Conservation (phyloP, 805 yeast genomes). For the Scheffersomyces ergatensis region DNA sequence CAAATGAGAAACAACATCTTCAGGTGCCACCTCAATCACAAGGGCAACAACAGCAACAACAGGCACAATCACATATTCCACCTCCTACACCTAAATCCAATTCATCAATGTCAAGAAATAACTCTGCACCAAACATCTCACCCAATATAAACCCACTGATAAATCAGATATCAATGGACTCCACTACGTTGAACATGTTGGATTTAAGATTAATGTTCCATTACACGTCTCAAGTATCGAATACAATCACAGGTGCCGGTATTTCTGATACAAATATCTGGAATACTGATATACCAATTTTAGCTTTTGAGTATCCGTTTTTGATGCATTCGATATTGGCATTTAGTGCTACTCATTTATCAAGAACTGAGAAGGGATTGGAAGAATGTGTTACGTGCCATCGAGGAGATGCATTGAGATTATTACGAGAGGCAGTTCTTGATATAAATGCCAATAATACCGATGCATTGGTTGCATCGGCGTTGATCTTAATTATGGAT, state of each 20-base stretch:
- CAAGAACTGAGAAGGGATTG: conserved; percentile 70
- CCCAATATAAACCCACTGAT: conserved; percentile 14
- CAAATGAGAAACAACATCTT: background rate
- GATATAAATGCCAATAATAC: conserved; percentile 82
- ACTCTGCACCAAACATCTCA: conserved; percentile 14
- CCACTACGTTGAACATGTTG: conserved; percentile 53
- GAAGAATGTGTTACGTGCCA: conserved; percentile 83
- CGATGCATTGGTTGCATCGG: conserved; percentile 91
- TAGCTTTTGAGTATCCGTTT: conserved; percentile 86
- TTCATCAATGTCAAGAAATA: background rate
- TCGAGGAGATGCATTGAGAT: conserved; percentile 79
- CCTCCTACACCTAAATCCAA: background rate
- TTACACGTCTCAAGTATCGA: conserved; percentile 80
- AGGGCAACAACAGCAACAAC: background rate
- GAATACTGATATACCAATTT: conserved; percentile 82
- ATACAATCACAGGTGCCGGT: conserved; percentile 87
- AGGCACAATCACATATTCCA: conserved; percentile 3
- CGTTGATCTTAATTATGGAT: conserved; percentile 86
- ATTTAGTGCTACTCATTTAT: conserved; percentile 87
- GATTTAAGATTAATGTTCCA: conserved; percentile 85
- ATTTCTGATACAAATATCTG: conserved; percentile 83
- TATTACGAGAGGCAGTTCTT: conserved; percentile 81
- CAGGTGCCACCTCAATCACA: background rate
- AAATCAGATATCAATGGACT: conserved; percentile 7
- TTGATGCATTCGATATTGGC: conserved; percentile 90